Evolutionary conservation across 805 yeast species (phyloP), one percentile per base, ranked within the genome.

Genomic region (Kluyveromyces lactis): DNA sequence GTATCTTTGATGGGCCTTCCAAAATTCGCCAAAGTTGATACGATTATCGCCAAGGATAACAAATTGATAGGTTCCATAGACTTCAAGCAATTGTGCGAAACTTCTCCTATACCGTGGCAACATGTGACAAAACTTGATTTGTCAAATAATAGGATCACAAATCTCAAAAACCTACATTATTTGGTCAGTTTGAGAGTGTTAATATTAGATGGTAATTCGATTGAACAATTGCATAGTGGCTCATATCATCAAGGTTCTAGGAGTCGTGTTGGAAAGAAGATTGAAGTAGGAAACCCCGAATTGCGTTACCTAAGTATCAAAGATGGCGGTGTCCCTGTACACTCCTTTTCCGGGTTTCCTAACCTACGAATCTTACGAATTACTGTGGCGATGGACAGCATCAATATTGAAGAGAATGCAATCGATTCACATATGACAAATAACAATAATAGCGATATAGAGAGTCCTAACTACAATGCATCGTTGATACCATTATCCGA

Each of bases 151-250:
- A 31, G 39, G 9, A 53, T 58, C 16, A 50, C 49, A 2, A 34
- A 38, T 9, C 19, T 58, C 11, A 40, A 40, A n/a, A 54, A 56
- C 44, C 33, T 56, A n/a, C 37, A 40, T 16, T 12, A 33, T 5
- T 44, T 58, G 29, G 41, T 33, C 15, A 42, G 38, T 10, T 41
- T 58, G 24, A 41, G 42, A 12, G 42, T 46, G 5, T 42, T 58
- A 26, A 47, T 33, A 16, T 27, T 58, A 12, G 51, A 56, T 26
- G 50, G 50, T 26, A 56, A 55, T 32, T 53, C 58, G 31, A 30
- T 52, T 17, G 47, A 46, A 30, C 42, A 41, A 39, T 26, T 43
- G 19, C 36, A 31, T 24, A 43, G 44, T 17, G n/a, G 16, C 27
- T 9, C 27, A 9, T 24, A 9, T 12, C 27, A 12, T 12, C 27